Conservation (phyloP, 1,284 basidiomycete species). For the Ceratobasidium papillatum region DNA sequence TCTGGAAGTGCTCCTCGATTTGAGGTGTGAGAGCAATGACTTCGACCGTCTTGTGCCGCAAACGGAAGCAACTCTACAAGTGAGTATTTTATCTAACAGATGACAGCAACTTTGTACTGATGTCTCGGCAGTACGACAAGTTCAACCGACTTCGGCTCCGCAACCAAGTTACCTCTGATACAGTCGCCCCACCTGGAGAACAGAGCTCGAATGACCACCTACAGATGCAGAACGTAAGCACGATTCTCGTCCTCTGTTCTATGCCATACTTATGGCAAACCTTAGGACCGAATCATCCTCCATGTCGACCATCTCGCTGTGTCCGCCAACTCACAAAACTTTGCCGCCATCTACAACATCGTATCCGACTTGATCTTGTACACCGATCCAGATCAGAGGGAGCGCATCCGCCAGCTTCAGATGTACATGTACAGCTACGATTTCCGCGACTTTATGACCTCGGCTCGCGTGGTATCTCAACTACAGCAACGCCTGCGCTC, state of each 20-base stretch:
- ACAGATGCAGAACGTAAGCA: constrained; percentile 75
- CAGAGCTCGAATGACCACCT: constrained; percentile 68
- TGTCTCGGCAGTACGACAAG: constrained; percentile 77
- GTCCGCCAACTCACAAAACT: constrained; percentile 87
- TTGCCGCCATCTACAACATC: constrained; percentile 86
- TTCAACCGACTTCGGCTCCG: constrained; percentile 91
- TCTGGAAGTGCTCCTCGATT: constrained; percentile 87
- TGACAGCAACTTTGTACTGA: neutral
- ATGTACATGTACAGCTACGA: constrained; percentile 90
- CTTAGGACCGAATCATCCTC: constrained; percentile 81
- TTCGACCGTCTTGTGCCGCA: constrained; percentile 92
- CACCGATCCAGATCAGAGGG: constrained; percentile 85
- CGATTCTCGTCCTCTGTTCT: constrained; percentile 7
- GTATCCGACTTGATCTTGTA: constrained; percentile 90
- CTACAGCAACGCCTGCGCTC: constrained; percentile 80
- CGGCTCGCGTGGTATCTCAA: constrained; percentile 73
- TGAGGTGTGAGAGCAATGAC: constrained; percentile 78
- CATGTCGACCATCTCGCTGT: constrained; percentile 88
- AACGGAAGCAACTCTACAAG: constrained; percentile 77
- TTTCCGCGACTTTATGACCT: constrained; percentile 78
- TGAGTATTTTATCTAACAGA: neutral
- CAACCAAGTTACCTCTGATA: constrained; percentile 68
- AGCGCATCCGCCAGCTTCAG: constrained; percentile 79
- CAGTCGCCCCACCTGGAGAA: constrained; percentile 53
- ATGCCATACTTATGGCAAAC: constrained; percentile 8